Evolutionary conservation across 1,139 yeast genomes (phyloP), one percentile per base, ranked within the genome.

Genomic region (Candida smagusa): DNA sequence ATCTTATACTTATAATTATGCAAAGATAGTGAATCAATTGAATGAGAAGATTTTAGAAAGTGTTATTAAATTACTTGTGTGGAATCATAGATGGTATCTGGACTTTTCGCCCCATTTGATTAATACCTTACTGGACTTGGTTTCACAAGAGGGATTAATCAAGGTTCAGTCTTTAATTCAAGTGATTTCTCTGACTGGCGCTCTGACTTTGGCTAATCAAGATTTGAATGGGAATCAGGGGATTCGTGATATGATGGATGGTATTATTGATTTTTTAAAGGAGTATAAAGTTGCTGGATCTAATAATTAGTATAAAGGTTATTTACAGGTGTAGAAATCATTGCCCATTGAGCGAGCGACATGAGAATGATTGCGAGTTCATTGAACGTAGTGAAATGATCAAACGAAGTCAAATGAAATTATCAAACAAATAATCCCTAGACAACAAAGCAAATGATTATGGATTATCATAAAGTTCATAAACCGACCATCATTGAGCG

Each of bases 31-130:
- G 34, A 65, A 71, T 43, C 76, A 69, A 42, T 59, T 81, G 40
- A 80, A 81, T 53, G 80, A 76, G 38, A 72, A 74, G 45, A 79
- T 86, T 13, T 68, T 89, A 48, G 92, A 84, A 44, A 67, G 85
- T 30, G 66, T 82, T 42, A 87, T 89, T 35, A 84, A 84, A 51
- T 67, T 92, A 41, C 68, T 84, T 27, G 95, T 95, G 13, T 92
- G 97, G 97, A 86, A 89, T 56, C 97, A 89, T 61, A 79, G 98
- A 56, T 94, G 98, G 98, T 94, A 92, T 63, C 77, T 81, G 46
- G 96, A 90, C 49, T 90, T 89, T 53, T 82, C 95, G 7, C 87
- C 94, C 22, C 68, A 71, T 34, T 68, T 88, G 40, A 58, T 82
- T 13, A 60, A 65, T 25, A 68, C 79, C 1, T 62, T 89, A 40